Percentiles rank a stretch among this genome's conserved stretches.
Evolutionary conservation across 306 rosid species (phyloP).

Genomic region (Casuarina glauca): DNA sequence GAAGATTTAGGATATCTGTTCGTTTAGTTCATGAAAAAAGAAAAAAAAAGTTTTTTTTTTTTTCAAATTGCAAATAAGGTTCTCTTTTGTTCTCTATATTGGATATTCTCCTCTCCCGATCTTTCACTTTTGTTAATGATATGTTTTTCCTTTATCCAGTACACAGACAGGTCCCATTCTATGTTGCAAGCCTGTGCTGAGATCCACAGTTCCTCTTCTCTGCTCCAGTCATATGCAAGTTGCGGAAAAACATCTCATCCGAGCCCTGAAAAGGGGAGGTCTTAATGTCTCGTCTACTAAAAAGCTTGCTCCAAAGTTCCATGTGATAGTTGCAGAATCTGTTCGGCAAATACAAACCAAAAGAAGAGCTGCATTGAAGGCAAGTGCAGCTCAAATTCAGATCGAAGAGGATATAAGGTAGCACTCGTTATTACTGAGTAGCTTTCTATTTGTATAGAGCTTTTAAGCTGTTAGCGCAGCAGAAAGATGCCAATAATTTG

Average conservation of each 20-base stretch:
- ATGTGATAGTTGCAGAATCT: slow-evolving; percentile 35
- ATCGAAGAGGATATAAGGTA: slow-evolving; percentile 24
- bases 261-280: slow-evolving; percentile 47
- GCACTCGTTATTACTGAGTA: slow-evolving; percentile 25
- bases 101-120: neutral
- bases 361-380: slow-evolving; percentile 36
- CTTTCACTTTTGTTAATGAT: slow-evolving; percentile 20
- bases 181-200: slow-evolving; percentile 52
- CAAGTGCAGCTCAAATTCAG: slow-evolving; percentile 32
- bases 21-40: neutral
- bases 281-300: slow-evolving; percentile 30
- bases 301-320: slow-evolving; percentile 41
- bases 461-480: slow-evolving; percentile 26
- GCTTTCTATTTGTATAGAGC: slow-evolving; percentile 36
- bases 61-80: neutral
- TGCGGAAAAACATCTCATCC: slow-evolving; percentile 47
- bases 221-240: slow-evolving; percentile 42
- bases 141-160: slow-evolving; percentile 36
- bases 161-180: slow-evolving; percentile 45
- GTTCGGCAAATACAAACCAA: slow-evolving; percentile 49
- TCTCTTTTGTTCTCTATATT: neutral
- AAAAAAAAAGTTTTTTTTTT: neutral
- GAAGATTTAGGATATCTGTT: neutral
- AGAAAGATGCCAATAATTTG: neutral
- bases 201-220: slow-evolving; percentile 42